Base-by-base conservation (phyloP, 2,329 filamentous ascomycete species). In the Penicillium digitatum region DNA sequence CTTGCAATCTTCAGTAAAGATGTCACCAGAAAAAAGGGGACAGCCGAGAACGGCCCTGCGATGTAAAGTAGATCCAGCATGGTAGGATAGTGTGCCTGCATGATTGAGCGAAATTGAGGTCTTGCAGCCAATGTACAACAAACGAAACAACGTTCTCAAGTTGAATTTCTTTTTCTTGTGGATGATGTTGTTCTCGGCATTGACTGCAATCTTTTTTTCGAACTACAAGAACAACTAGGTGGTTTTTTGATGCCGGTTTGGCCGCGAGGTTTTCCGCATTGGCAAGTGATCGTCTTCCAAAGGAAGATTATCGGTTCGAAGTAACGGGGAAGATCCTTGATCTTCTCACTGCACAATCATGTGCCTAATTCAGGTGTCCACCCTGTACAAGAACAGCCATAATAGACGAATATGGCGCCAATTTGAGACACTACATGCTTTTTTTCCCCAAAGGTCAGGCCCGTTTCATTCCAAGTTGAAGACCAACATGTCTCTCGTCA, bases 1-100 rank as follows among this genome's bases (percentile, higher is more conserved):
- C 76, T 71, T 0, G 80, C 80, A 10, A 73, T 78, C 56, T 82
- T 79, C 0, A 79, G 79, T 32, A 81, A 71, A 38, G 78, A 46
- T n/a, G 75, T 64, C 0, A 77, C 71, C 12, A 78, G 62, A 14
- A 76, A 11, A 14, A 80, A 65, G 0, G 78, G 74, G 1, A 78
- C 60, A 16, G 71, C 70, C 0, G 75, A 75, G 53, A 81, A 78
- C 0, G 73, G 66, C 77, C 78, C 55, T 78, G 75, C 0, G 76
- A 73, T 1, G 69, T 76, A 55, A 80, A 76, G 12, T 70, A 72
- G n/a, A 74, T 65, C 2, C 59, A n/a, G n/a, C n/a, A n/a, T n/a
- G 55, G 38, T 63, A 64, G 1, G 56, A 53, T 8, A 55, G n/a
- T 1, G 55, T 35, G 10, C 54, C 57, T 3, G 34, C 20, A 18